Evolutionary conservation across 768 basidiomycete species (phyloP), one percentile per base, ranked within the genome.

Genomic region (Sarcodon aspratus): DNA sequence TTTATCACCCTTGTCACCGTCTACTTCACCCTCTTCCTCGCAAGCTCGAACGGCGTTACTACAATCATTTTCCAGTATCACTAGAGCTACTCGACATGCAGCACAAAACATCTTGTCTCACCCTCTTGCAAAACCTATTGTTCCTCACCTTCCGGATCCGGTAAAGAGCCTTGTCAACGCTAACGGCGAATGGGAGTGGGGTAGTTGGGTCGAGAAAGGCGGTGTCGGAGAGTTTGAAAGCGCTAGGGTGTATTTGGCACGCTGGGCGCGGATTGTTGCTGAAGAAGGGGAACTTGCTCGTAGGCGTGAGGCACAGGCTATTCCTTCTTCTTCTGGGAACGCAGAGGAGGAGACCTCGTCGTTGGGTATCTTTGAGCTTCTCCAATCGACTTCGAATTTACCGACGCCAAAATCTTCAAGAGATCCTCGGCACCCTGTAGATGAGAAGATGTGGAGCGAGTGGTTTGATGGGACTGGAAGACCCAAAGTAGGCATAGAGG

Each of bases 141-240:
- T 97, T 0, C 95, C 95, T 5, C 94, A 97, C 61, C 78, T 99
- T 10, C 96, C 96, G 0, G 91, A 96, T 54, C 93, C 95, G 0
- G 91, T 98, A 38, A 79, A 78, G 54, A 91, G 85, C 50, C 75
- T 97, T 44, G 92, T 96, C 1, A 87, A 82, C 59, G 94, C 81
- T 0, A 83, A 82, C 46, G 93, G 93, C 13, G 94, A 95, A 61
- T 80, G 82, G 67, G 87, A 95, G 57, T 95, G 92, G 85, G 82
- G 87, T 4, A 88, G 87, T 55, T 91, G 89, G 89, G 87, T 90
- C 0, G 90, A 93, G 63, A 87, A 87, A 60, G 84, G 89, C 33
- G 87, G 92, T 0, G 88, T 96, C 2, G 92, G 91, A 6, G 93
- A 96, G 62, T 98, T 95, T 62, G 96, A 98, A 66, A 88, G 88